Percentiles rank a stretch among this genome's conserved stretches.
Conservation (phyloP, 805 yeast species). For the Spathaspora sp. region DNA sequence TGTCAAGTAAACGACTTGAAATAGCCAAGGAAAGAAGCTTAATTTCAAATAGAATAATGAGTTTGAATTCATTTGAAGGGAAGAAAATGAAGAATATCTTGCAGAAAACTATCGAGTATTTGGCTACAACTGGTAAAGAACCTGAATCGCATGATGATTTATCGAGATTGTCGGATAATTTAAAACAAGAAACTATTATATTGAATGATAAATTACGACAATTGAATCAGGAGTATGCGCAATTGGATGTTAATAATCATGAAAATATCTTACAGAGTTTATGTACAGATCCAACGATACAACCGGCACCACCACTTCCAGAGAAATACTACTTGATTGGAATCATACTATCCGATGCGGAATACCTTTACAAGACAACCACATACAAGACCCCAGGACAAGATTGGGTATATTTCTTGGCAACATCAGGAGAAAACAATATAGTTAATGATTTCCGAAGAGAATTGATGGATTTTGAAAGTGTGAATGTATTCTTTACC, state of each 20-base stretch:
- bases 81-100: constrained; percentile 28
- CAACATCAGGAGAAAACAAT: constrained; percentile 5
- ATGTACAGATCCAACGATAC: constrained; percentile 2
- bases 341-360: constrained; percentile 26
- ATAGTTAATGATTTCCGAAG: constrained; percentile 14
- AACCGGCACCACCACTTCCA: constrained; percentile 6
- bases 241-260: constrained; percentile 18
- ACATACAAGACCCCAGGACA: constrained; percentile 5
- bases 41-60: constrained; percentile 25
- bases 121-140: constrained; percentile 12
- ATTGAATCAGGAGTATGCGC: constrained; percentile 13
- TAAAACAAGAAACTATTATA: constrained; percentile 11
- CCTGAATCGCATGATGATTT: constrained; percentile 14
- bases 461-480: constrained; percentile 17
- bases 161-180: constrained; percentile 14
- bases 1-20: constrained; percentile 15
- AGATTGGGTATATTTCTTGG: constrained; percentile 20
- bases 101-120: constrained; percentile 16
- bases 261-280: constrained; percentile 13
- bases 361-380: constrained; percentile 23
- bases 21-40: constrained; percentile 14
- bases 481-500: constrained; percentile 13
- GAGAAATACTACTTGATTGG: constrained; percentile 25
- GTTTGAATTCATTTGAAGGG: constrained; percentile 36
- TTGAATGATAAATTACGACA: constrained; percentile 17